A percentile compares a stretch with the other conserved stretches of the same genome.
These are phyloP conservation scores for Parietichytrium sp. DNA, from an alignment of 108 stramenopile genomes.

Conservation along the genomic window DNA sequence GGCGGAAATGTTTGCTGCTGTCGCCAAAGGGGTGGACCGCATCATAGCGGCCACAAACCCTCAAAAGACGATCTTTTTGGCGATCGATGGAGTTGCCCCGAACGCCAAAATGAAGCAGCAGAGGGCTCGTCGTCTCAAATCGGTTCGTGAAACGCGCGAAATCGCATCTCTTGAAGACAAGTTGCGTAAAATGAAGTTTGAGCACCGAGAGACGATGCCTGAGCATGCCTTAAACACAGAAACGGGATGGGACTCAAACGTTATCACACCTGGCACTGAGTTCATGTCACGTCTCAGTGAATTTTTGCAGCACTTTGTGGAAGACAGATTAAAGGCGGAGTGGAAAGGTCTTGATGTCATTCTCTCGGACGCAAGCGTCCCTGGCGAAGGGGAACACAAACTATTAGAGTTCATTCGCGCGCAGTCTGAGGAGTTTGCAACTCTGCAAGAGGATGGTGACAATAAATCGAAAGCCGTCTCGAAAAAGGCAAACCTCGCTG, in stretches of 20 bases:
- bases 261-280: constrained; percentile 96
- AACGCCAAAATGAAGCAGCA: constrained; percentile 97
- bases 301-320: constrained; percentile 80
- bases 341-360: constrained; percentile 84
- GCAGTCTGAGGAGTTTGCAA: constrained; percentile 66
- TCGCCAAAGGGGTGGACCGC: constrained; percentile 78
- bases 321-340: constrained; percentile 70
- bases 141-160: constrained; percentile 91
- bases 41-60: constrained; percentile 75
- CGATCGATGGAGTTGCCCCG: constrained; percentile 94
- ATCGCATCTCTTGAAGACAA: constrained; percentile 73
- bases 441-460: neutral
- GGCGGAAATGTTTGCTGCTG: constrained; percentile 95
- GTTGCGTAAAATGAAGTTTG: constrained; percentile 69
- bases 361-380: constrained; percentile 87
- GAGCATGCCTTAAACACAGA: too few species aligned
- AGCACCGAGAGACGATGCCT: constrained; percentile 59
- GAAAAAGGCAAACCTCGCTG: too few species aligned
- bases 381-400: constrained; percentile 94
- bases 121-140: constrained; percentile 82
- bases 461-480: neutral
- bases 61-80: constrained; percentile 79
- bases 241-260: constrained; percentile 85
- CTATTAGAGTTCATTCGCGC: constrained; percentile 94
- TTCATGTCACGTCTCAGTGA: constrained; percentile 81